Conservation (phyloP, 768 basidiomycete genomes). For the Hericium alpestre region DNA sequence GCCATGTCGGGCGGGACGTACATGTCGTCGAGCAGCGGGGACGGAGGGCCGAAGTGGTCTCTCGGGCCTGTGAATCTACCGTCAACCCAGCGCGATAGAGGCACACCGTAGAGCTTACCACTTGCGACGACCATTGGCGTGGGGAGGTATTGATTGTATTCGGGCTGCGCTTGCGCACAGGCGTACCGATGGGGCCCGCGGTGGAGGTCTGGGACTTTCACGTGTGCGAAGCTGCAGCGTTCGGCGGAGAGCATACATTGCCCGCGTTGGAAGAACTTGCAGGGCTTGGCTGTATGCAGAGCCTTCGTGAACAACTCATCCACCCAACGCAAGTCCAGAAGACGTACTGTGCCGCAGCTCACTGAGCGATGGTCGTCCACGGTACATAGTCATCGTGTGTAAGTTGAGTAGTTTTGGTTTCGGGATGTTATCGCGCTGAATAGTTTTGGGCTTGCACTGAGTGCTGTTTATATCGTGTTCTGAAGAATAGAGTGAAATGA, state of each 20-base stretch:
- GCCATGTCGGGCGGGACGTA: background rate
- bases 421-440: too few relatives aligned
- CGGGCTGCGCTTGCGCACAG: too few relatives aligned
- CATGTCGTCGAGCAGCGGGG: background rate
- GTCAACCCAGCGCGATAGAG: too few relatives aligned
- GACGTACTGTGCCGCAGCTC: conserved; percentile 11
- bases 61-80: too few relatives aligned
- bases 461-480: conserved; percentile 9
- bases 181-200: too few relatives aligned
- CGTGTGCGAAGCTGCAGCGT: conserved; percentile 12
- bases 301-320: background rate
- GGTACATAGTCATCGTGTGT: background rate
- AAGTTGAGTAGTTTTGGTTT: too few relatives aligned
- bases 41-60: background rate
- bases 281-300: conserved; percentile 7
- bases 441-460: too few relatives aligned
- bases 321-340: background rate
- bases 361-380: background rate
- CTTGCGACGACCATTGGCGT: too few relatives aligned
- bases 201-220: conserved; percentile 6
- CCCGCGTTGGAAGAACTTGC: conserved; percentile 11
- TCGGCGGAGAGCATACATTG: conserved; percentile 11
- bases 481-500: conserved; percentile 10
- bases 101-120: background rate
- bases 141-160: too few relatives aligned